Conservation (phyloP, 2,329 filamentous ascomycete species). For the Ilyonectria mors-panacis region DNA sequence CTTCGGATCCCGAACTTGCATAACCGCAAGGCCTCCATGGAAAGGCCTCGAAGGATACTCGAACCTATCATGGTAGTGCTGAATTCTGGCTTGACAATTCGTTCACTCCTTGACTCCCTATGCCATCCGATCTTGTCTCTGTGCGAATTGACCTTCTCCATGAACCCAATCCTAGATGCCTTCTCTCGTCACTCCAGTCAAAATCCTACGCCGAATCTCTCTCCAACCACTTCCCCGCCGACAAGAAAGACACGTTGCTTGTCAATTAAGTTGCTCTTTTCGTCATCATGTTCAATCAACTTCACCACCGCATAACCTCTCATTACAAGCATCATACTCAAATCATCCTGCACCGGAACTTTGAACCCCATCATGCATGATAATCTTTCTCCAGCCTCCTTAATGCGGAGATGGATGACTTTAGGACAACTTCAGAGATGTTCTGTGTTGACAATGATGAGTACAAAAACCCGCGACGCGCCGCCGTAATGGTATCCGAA, state of each 20-base stretch:
- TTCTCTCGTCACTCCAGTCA: too few species aligned
- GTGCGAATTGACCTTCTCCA: too few species aligned
- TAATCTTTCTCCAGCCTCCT: constrained; percentile 25
- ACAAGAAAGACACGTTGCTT: not conserved
- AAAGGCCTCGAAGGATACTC: not conserved
- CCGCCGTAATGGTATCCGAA: constrained; percentile 16
- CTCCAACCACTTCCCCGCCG: not conserved
- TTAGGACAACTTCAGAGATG: constrained; percentile 3
- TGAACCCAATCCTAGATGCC: too few species aligned
- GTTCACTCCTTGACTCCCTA: too few species aligned
- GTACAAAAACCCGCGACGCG: constrained; percentile 38
- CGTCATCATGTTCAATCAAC: constrained; percentile 30
- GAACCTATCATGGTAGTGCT: not conserved
- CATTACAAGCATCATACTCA: constrained; percentile 7
- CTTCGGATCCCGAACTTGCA: not conserved
- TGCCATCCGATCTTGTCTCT: not conserved
- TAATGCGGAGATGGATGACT: not conserved
- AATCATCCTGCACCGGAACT: constrained; percentile 2
- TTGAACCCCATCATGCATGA: constrained; percentile 20
- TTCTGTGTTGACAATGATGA: not conserved
- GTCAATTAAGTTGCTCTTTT: constrained; percentile 10
- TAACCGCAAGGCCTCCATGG: not conserved
- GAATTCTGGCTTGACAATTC: not conserved
- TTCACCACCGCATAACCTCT: constrained; percentile 10
- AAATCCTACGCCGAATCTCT: too few species aligned